Evolutionary conservation across 2,329 filamentous ascomycete species (phyloP).

Genomic region (Stromatinia cepivora): DNA sequence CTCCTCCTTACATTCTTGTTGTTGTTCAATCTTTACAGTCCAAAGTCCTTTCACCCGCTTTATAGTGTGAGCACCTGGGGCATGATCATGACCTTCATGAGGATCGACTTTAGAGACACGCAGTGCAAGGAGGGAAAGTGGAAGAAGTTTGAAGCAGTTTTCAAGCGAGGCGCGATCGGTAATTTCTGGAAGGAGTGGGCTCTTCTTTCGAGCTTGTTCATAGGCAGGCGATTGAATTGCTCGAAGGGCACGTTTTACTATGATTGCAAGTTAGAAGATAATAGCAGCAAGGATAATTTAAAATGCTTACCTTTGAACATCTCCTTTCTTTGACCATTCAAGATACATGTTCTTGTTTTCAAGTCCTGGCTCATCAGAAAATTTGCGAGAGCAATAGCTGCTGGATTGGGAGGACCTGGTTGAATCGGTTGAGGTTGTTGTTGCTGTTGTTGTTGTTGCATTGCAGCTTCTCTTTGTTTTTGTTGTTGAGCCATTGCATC

Average conservation of each 20-base stretch:
- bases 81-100: conserved; percentile 71
- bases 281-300: not conserved
- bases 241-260: conserved; percentile 94
- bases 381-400: conserved; percentile 83
- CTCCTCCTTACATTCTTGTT: conserved; percentile 84
- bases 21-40: conserved; percentile 93
- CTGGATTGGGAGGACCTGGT: conserved; percentile 81
- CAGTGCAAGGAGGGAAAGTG: conserved; percentile 89
- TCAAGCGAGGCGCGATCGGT: conserved; percentile 86
- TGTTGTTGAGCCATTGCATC: conserved; percentile 52
- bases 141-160: conserved; percentile 92
- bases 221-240: conserved; percentile 88
- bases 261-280: conserved; percentile 24
- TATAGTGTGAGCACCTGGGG: conserved; percentile 62
- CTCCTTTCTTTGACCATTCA: conserved; percentile 95
- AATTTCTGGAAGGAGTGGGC: conserved; percentile 83
- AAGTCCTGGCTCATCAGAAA: conserved; percentile 83
- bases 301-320: conserved; percentile 80
- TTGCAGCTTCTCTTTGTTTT: conserved; percentile 47
- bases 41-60: conserved; percentile 95
- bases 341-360: conserved; percentile 86
- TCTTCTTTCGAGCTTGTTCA: conserved; percentile 84
- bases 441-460: conserved; percentile 46
- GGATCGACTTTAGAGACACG: conserved; percentile 82
- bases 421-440: conserved; percentile 66